phyloP scores from a whole-genome alignment of 2,329 filamentous ascomycete species.

The Microcyclosporella mali region DNA sequence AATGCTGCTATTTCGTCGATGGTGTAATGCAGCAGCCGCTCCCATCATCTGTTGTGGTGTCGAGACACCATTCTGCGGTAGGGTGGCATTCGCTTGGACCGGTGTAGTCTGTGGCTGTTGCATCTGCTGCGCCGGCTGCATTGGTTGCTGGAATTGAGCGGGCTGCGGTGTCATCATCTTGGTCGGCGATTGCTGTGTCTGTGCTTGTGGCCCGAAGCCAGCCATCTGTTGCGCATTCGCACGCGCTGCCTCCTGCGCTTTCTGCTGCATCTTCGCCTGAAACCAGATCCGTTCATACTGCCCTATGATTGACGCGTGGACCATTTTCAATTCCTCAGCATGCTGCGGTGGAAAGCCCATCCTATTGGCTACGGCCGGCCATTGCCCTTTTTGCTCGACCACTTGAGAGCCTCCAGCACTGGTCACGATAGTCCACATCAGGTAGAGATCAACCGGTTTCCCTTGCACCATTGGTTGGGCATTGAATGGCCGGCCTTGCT shows the following conservation, averaged over 20 bases:
- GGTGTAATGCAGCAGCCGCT: slow-evolving; percentile 29
- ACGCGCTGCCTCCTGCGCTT: slow-evolving; percentile 31
- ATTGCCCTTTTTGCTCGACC: slow-evolving; percentile 63
- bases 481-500: slow-evolving; percentile 67
- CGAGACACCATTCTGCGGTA: slow-evolving; percentile 42
- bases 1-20: slow-evolving; percentile 28
- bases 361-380: slow-evolving; percentile 62
- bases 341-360: slow-evolving; percentile 39
- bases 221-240: slow-evolving; percentile 37
- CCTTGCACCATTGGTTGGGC: slow-evolving; percentile 67
- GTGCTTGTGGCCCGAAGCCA: slow-evolving; percentile 23
- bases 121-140: slow-evolving; percentile 23
- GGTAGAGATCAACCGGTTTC: slow-evolving; percentile 65
- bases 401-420: slow-evolving; percentile 72
- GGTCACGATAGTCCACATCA: slow-evolving; percentile 70
- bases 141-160: slow-evolving; percentile 26
- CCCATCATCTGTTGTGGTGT: slow-evolving; percentile 40
- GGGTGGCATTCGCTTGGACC: slow-evolving; percentile 42
- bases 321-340: slow-evolving; percentile 59
- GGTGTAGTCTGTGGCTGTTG: slow-evolving; percentile 37
- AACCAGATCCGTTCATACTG: slow-evolving; percentile 69
- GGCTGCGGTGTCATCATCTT: slow-evolving; percentile 27
- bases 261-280: slow-evolving; percentile 44
- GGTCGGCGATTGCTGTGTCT: slow-evolving; percentile 30
- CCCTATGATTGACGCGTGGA: slow-evolving; percentile 69